Percentiles rank a stretch among this genome's conserved stretches.
Conservation (phyloP, 2,329 filamentous ascomycete species). For the Colletotrichum destructivum region DNA sequence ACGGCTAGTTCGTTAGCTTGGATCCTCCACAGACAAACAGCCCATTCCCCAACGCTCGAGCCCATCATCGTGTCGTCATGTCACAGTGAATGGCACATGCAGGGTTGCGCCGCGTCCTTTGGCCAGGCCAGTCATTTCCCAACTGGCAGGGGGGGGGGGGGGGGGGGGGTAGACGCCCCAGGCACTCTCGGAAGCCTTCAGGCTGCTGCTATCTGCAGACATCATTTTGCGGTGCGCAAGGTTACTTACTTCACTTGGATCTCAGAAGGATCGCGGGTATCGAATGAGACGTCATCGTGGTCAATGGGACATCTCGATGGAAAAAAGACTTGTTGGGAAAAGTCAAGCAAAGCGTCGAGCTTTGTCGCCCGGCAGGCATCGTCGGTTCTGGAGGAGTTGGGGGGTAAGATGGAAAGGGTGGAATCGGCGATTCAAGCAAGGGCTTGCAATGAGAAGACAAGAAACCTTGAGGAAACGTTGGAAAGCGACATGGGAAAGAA, state of each 20-base stretch:
- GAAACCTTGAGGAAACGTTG: neutral
- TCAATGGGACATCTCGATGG: too few relatives aligned
- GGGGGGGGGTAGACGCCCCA: conserved; percentile 5
- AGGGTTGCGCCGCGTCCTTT: conserved; percentile 30
- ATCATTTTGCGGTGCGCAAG: neutral
- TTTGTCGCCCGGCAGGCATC: neutral
- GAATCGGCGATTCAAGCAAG: conserved; percentile 16
- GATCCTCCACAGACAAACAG: neutral
- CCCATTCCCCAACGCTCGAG: conserved; percentile 8
- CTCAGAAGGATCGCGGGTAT: neutral
- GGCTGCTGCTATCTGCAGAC: neutral
- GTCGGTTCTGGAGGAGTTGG: neutral
- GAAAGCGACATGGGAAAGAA: neutral
- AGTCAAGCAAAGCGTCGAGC: neutral
- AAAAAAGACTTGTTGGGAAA: too few relatives aligned
- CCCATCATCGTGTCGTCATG: conserved; percentile 33
- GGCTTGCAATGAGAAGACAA: too few relatives aligned
- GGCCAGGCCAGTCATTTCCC: conserved; percentile 19
- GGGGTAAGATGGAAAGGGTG: neutral
- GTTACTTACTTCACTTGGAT: neutral
- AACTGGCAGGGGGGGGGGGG: neutral
- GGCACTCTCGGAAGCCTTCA: neutral
- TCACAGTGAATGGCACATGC: neutral
- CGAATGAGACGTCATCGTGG: neutral
- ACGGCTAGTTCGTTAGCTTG: neutral